Conservation (phyloP, 805 yeast species). For the Yamadazyma scolyti region DNA sequence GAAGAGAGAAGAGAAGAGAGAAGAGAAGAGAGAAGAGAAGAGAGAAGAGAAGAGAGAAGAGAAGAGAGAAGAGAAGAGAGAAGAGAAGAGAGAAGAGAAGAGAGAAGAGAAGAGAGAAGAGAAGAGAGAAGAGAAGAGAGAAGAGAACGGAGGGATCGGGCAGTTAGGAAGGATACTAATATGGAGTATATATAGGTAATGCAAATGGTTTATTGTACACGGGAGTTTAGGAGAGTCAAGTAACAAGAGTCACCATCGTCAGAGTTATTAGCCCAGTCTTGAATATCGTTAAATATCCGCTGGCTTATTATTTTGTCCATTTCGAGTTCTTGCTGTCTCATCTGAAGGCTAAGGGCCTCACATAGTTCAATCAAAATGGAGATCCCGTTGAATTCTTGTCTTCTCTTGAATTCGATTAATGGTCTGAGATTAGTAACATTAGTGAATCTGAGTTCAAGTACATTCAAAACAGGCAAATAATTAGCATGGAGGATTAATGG, state of each 20-base stretch:
- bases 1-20: no score
- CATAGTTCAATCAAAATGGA: conserved; percentile 75
- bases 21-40: no score
- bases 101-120: not conserved
- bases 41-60: no score
- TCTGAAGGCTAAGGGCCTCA: conserved; percentile 57
- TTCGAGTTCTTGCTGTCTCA: conserved; percentile 57
- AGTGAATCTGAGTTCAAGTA: conserved; percentile 72
- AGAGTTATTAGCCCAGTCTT: conserved; percentile 55
- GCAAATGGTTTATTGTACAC: not conserved
- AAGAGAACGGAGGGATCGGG: no score
- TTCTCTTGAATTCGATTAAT: conserved; percentile 62
- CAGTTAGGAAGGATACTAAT: no score
- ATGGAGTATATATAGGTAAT: no score
- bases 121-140: not conserved
- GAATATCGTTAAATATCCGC: conserved; percentile 58
- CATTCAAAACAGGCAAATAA: conserved; percentile 58
- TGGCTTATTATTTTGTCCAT: conserved; percentile 56
- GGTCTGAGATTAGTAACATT: conserved; percentile 58
- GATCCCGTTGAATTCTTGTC: conserved; percentile 42
- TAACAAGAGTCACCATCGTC: conserved; percentile 32
- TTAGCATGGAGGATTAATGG: conserved; percentile 46
- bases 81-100: not conserved
- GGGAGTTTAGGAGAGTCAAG: conserved; percentile 2
- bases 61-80: not conserved